A percentile compares a stretch with the other conserved stretches of the same genome.
Conservation (phyloP, 768 basidiomycete genomes). For the Psilocybe cyanescens region DNA sequence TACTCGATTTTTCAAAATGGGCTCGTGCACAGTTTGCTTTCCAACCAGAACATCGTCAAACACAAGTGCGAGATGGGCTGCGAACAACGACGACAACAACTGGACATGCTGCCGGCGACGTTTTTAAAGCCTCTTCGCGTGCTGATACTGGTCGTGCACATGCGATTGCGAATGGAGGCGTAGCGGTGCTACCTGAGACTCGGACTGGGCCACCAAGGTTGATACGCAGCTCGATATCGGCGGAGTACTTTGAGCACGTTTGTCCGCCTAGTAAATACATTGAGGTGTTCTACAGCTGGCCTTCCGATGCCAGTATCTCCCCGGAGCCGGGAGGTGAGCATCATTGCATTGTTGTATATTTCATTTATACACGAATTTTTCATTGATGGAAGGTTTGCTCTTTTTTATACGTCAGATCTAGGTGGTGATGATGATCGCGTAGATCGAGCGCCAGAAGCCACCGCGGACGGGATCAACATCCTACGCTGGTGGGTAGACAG, state of each 20-base stretch:
- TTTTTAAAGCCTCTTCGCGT: no score
- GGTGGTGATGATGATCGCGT: no score
- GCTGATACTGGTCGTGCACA: no score
- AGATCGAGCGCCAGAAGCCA: slow-evolving; percentile 27
- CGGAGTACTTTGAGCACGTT: slow-evolving; percentile 50
- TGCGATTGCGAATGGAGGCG: no score
- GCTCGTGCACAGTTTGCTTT: not conserved
- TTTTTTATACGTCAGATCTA: slow-evolving; percentile 6
- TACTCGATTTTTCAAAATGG: not conserved
- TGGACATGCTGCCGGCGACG: no score
- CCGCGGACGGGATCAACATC: slow-evolving; percentile 43
- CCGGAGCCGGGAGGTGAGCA: not conserved
- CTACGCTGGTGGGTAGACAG: slow-evolving; percentile 54
- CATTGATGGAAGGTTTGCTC: slow-evolving; percentile 6
- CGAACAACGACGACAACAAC: no score
- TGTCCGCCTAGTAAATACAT: slow-evolving; percentile 42
- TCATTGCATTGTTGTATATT: not conserved
- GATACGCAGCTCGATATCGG: slow-evolving; percentile 42
- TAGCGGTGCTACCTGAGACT: not conserved
- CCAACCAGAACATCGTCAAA: not conserved
- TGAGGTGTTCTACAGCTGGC: slow-evolving; percentile 34
- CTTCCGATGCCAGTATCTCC: not conserved
- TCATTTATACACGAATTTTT: not conserved
- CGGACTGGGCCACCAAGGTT: not conserved
- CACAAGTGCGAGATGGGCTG: not conserved